Base-by-base conservation (phyloP, 768 basidiomycete genomes). In the Boletales sp. region DNA sequence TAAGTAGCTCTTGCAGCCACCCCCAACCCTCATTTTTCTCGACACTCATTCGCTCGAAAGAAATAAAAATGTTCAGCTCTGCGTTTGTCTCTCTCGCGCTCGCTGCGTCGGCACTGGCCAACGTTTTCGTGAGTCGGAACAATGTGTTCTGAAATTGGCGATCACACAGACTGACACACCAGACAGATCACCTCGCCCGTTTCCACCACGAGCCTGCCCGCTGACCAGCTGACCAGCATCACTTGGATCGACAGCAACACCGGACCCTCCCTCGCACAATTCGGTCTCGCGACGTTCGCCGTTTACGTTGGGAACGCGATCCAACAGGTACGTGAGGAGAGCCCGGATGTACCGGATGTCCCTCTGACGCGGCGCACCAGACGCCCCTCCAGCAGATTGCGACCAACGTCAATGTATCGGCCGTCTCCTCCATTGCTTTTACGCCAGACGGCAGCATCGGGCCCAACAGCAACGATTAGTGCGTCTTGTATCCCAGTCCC, bases 241-340 rank as follows among this genome's bases (percentile, higher is more conserved):
- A 63, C 50, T 34, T 91, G 88, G 88, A 61, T 75, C 52, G 87
- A 90, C 40, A 71, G 77, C 48, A 73, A 74, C 45, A 44, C 21
- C 0, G 2, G 69, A 2, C 86, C 88, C 5, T 43, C 68, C 19
- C 74, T 89, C 40, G 46, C 66, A 12, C 48, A 72, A 5, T 85
- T 84, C 34, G 85, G 87, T 6, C 54, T 60, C 29, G 66, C 76
- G 10, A 70, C 64, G 39, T 69, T 88, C 36, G 78, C 74, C 32
- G 76, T 91, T 67, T 89, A 81, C 55, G 76, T 68, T 45, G 88
- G 88, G 38, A 87, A 79, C 61, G 68, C 74, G 29, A 65, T 61
- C 11, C 71, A 80, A 56, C 87, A 90, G 79, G 87, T 86, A 40
- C 21, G 21, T 21, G 21, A 4, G 21, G 21, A 14, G 32, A 34